A percentile compares a stretch with the other conserved stretches of the same genome.
Evolutionary conservation across 768 basidiomycete species (phyloP).

Genomic region (Lactarius evosmus): DNA sequence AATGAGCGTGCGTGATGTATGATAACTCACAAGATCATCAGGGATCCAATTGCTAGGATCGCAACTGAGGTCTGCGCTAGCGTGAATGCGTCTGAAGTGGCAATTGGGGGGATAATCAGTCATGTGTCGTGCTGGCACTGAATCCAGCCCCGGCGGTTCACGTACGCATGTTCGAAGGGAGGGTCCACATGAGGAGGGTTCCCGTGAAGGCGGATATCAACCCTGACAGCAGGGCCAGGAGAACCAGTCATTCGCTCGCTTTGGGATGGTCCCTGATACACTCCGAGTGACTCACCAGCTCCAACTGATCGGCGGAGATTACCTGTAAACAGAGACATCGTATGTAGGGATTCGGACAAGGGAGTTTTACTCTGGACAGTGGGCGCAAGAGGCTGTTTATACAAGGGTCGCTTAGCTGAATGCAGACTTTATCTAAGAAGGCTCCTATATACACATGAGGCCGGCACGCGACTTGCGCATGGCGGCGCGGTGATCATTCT

Average conservation of each 20-base stretch:
- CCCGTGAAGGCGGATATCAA: slow-evolving; percentile 19
- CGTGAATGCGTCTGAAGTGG: slow-evolving; percentile 32
- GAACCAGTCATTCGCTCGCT: background rate
- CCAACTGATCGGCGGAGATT: slow-evolving; percentile 27
- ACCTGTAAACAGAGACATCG: slow-evolving; percentile 25
- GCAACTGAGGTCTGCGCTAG: slow-evolving; percentile 68
- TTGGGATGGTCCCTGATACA: background rate
- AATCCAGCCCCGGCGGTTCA: slow-evolving; percentile 14
- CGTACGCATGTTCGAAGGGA: slow-evolving; percentile 46
- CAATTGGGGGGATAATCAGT: background rate
- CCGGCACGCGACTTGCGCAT: slow-evolving; percentile 20
- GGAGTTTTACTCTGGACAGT: background rate
- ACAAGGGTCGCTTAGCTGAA: background rate
- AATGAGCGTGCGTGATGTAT: background rate
- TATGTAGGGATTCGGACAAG: background rate
- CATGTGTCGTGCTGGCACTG: slow-evolving; percentile 15
- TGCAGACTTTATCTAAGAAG: slow-evolving; percentile 13
- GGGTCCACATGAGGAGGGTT: slow-evolving; percentile 26
- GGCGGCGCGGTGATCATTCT: slow-evolving; percentile 15
- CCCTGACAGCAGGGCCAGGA: background rate
- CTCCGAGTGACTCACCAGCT: slow-evolving; percentile 22
- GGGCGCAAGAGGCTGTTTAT: slow-evolving; percentile 14
- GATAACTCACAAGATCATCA: slow-evolving; percentile 65
- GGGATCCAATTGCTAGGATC: slow-evolving; percentile 57
- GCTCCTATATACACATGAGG: slow-evolving; percentile 18